Evolutionary conservation across 2,329 filamentous ascomycete species (phyloP), one percentile per base, ranked within the genome.

Genomic region (Sordariomycetes sp.): DNA sequence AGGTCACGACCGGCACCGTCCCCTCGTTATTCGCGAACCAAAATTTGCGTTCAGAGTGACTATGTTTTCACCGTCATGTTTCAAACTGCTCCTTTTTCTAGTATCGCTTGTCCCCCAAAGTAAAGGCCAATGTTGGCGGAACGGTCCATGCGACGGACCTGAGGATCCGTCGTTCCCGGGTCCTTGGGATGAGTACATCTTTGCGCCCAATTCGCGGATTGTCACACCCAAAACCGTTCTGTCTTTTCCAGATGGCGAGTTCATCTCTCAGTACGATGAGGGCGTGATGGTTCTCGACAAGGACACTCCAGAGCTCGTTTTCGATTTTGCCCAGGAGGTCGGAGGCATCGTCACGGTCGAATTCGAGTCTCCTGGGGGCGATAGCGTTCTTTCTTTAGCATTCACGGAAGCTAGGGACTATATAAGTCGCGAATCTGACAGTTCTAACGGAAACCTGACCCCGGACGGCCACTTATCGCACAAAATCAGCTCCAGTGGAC

Each of bases 401-500:
- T 30, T 30, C 6, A 30, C 29, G 15, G 29, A 30, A 30, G 29
- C 29, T 9, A 30, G 19, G 29, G 11, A 30, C 16, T 30, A 30
- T 11, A 30, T 30, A n/a, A 12, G 29, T 11, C 29, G 17, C 5
- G 12, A 30, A 6, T 30, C 29, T 12, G 29, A 30, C 7, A 30
- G 18, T 12, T 30, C 29, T 10, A 30, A 30, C 18, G 29, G 29
- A 14, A 19, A 17, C n/a, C 14, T 17, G 29, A 12, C 12, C n/a
- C 15, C 29, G n/a, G 29, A 30, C 12, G n/a, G n/a, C n/a, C 18
- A 16, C 8, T 17, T 30, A 12, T 16, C 8, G 15, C 18, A 30
- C 18, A 19, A 16, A 8, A 30, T 30, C 29, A 30, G n/a, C 16
- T 10, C 15, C 14, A 19, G 12, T 17, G 29, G 29, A 9, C 29